phyloP scores from a whole-genome alignment of 805 yeast species.

The Candida hispaniensis region DNA sequence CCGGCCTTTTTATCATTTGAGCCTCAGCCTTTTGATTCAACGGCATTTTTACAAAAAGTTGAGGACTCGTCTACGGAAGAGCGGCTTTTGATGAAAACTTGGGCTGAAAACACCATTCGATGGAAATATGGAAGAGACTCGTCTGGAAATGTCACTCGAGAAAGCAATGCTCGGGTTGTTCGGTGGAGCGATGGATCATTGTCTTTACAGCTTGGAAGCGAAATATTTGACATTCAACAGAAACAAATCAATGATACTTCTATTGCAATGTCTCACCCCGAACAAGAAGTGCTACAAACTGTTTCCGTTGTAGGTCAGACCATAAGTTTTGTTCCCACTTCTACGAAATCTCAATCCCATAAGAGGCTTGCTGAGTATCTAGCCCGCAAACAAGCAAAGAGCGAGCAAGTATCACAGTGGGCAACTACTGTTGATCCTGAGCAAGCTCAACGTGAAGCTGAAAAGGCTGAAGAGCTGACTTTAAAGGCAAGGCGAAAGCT shows the following conservation, averaged over 20 bases:
- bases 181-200: slow-evolving; percentile 91
- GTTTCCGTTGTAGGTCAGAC: slow-evolving; percentile 54
- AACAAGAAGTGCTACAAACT: slow-evolving; percentile 58
- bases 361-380: slow-evolving; percentile 49
- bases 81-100: slow-evolving; percentile 33
- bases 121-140: slow-evolving; percentile 83
- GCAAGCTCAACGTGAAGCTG: slow-evolving; percentile 34
- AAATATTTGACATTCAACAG: slow-evolving; percentile 62
- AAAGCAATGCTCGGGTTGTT: slow-evolving; percentile 79
- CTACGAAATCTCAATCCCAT: slow-evolving; percentile 80
- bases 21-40: slow-evolving; percentile 81
- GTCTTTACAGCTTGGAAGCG: slow-evolving; percentile 79
- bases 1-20: slow-evolving; percentile 80
- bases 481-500: slow-evolving; percentile 34
- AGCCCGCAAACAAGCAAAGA: slow-evolving; percentile 26
- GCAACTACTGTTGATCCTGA: slow-evolving; percentile 38
- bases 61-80: slow-evolving; percentile 34
- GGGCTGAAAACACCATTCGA: slow-evolving; percentile 76
- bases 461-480: slow-evolving; percentile 31
- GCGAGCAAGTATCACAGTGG: slow-evolving; percentile 29
- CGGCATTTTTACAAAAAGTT: slow-evolving; percentile 43
- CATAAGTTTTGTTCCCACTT: slow-evolving; percentile 76
- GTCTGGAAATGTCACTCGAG: slow-evolving; percentile 59
- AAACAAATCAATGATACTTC: slow-evolving; percentile 60
- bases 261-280: slow-evolving; percentile 59